Evolutionary conservation across 1,284 basidiomycete genomes (phyloP).

Genomic region (Vanrija pseudolonga): DNA sequence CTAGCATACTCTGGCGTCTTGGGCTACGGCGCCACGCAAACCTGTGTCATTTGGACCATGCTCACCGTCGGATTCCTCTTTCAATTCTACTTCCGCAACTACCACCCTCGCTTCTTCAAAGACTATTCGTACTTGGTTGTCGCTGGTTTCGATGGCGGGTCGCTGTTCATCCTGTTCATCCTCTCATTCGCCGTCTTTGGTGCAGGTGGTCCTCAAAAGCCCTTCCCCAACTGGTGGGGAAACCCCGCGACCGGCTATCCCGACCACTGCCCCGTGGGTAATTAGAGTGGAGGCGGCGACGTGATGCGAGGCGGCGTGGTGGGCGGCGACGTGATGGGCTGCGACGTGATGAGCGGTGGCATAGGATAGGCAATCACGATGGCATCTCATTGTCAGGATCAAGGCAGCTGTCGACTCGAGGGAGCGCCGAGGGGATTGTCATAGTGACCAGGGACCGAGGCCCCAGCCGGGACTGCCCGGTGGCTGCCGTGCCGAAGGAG

Average conservation of each 20-base stretch:
- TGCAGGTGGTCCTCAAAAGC: slow-evolving; percentile 11
- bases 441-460: too few species aligned
- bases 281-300: too few species aligned
- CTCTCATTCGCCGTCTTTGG: slow-evolving; percentile 41
- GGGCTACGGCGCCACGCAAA: slow-evolving; percentile 18
- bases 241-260: slow-evolving; percentile 15
- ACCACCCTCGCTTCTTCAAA: slow-evolving; percentile 17
- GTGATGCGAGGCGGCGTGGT: too few species aligned
- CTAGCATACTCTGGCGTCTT: slow-evolving; percentile 15
- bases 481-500: too few species aligned
- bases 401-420: too few species aligned
- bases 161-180: slow-evolving; percentile 48
- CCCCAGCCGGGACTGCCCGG: too few species aligned
- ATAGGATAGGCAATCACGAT: too few species aligned
- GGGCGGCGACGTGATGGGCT: too few species aligned
- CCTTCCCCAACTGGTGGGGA: slow-evolving; percentile 31
- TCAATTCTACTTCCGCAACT: slow-evolving; percentile 23
- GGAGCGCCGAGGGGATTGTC: too few species aligned
- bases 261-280: slow-evolving; percentile 27
- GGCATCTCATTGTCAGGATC: too few species aligned
- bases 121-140: slow-evolving; percentile 21
- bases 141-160: slow-evolving; percentile 48
- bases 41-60: slow-evolving; percentile 18
- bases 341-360: too few species aligned
- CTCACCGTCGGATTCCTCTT: slow-evolving; percentile 25